Conservation (phyloP, 2,329 filamentous ascomycete genomes). For the Paecilomyces formosus region DNA sequence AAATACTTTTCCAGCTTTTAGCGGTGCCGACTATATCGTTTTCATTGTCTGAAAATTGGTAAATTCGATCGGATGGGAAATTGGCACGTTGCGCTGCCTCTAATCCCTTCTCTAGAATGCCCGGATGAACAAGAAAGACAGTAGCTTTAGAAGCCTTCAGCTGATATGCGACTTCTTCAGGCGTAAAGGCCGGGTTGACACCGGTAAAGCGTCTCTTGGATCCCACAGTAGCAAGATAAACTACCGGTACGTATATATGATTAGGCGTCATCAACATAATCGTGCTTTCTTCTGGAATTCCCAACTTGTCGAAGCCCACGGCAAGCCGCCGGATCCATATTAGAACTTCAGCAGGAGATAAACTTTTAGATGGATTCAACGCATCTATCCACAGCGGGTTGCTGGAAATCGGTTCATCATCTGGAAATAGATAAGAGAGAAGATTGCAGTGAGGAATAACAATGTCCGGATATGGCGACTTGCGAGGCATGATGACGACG, state of each 20-base stretch:
- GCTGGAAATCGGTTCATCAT: neutral
- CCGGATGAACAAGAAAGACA: constrained; percentile 1
- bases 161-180: constrained; percentile 56
- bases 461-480: neutral
- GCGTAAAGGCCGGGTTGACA: constrained; percentile 63
- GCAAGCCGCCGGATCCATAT: constrained; percentile 67
- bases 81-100: neutral
- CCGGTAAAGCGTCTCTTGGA: constrained; percentile 72
- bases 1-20: neutral
- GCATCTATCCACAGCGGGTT: neutral
- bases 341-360: constrained; percentile 59
- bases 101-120: neutral
- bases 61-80: neutral
- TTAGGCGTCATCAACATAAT: constrained; percentile 69
- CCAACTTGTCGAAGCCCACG: constrained; percentile 56
- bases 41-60: neutral
- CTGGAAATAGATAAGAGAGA: neutral
- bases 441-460: neutral
- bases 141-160: constrained; percentile 29
- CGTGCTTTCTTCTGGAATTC: constrained; percentile 60
- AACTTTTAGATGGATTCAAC: constrained; percentile 40
- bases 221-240: constrained; percentile 68
- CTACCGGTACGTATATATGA: constrained; percentile 62
- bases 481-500: constrained; percentile 2
- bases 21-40: neutral